Conservation (phyloP, 2,329 filamentous ascomycete species). For the Chaetomium sp. region DNA sequence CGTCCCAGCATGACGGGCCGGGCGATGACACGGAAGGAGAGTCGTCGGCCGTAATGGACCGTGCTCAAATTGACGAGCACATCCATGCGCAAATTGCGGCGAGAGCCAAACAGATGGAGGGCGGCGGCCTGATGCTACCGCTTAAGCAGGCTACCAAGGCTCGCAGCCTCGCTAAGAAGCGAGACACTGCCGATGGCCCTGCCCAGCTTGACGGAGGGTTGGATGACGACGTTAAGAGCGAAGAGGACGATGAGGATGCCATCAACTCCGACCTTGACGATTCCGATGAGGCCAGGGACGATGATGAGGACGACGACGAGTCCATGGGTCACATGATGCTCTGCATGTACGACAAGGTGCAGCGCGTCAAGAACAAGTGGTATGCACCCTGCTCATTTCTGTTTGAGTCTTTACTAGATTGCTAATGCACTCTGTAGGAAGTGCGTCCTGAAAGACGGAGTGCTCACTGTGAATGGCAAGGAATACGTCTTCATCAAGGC, state of each 20-base stretch:
- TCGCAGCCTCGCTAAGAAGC: conserved; percentile 38
- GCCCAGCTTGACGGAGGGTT: conserved; percentile 65
- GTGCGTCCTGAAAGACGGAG: conserved; percentile 96
- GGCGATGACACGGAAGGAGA: conserved; percentile 62
- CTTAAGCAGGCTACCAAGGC: conserved; percentile 57
- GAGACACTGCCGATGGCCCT: conserved; percentile 32
- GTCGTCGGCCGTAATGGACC: conserved; percentile 58
- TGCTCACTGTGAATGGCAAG: conserved; percentile 88
- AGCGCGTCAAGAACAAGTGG: conserved; percentile 99
- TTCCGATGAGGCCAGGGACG: conserved; percentile 79
- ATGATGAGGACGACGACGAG: conserved; percentile 86
- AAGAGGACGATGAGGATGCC: conserved; percentile 80
- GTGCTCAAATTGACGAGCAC: conserved; percentile 66
- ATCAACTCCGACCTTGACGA: conserved; percentile 99
- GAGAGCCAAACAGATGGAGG: conserved; percentile 69
- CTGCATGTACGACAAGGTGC: conserved; percentile 99
- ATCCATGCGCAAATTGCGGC: conserved; percentile 69
- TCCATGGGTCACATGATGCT: conserved; percentile 88
- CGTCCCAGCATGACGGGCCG: conserved; percentile 75
- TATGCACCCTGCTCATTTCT: conserved; percentile 42
- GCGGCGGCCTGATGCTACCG: conserved; percentile 74
- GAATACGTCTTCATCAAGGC: conserved; percentile 99
- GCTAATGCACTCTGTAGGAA: conserved; percentile 62
- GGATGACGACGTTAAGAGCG: conserved; percentile 59
- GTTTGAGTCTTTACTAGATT: background rate